phyloP scores from a whole-genome alignment of 495 filamentous ascomycete genomes.

The Penicillium ochrochloron region DNA sequence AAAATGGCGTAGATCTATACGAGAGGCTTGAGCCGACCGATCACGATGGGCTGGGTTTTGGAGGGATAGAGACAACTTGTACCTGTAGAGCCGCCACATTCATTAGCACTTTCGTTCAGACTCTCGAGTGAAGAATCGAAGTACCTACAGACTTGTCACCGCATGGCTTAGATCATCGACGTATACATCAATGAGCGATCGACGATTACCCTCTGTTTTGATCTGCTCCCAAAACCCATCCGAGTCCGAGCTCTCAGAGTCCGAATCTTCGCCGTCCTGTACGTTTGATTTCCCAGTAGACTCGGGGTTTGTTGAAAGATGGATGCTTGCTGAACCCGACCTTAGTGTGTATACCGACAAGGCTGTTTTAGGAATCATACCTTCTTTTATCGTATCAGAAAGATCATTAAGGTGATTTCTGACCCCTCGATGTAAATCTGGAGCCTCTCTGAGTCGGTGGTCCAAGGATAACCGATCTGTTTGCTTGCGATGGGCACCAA shows the following conservation, averaged over 20 bases:
- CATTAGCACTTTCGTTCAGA: neutral
- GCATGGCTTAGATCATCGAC: neutral
- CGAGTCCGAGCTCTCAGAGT: neutral
- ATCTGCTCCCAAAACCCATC: slow-evolving; percentile 1
- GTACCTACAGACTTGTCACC: neutral
- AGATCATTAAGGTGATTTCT: neutral
- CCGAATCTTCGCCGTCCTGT: neutral
- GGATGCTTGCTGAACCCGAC: neutral
- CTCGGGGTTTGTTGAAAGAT: neutral
- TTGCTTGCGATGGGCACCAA: slow-evolving; percentile 1
- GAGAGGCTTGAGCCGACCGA: neutral
- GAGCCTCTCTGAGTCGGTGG: neutral
- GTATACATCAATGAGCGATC: neutral
- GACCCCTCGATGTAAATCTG: neutral
- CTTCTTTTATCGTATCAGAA: neutral
- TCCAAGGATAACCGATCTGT: neutral
- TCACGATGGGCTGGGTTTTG: neutral
- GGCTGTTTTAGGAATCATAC: neutral
- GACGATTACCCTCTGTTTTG: neutral
- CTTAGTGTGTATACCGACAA: neutral
- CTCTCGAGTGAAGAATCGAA: neutral
- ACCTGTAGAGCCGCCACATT: neutral
- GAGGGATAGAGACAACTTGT: slow-evolving; percentile 1
- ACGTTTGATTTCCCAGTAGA: neutral
- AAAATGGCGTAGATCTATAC: neutral